Base-by-base conservation (phyloP, 1,284 basidiomycete genomes). In the Puccinia sorghi region DNA sequence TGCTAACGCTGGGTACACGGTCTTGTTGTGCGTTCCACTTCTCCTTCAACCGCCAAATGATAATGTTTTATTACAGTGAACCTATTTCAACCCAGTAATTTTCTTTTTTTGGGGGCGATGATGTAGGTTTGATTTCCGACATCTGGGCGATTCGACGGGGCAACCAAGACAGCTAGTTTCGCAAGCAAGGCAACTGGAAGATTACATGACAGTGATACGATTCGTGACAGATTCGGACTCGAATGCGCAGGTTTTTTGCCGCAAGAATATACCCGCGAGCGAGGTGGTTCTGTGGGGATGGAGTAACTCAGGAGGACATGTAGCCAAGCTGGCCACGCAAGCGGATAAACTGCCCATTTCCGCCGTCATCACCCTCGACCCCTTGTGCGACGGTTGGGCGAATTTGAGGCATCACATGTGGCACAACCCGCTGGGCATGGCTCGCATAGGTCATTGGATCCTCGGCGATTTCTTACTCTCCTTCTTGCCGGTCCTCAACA, bases 251-350 rank as follows among this genome's bases (percentile, higher is more conserved):
- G 56, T 61, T 48, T 39, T 46, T 5, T 32, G 32, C 15, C 41
- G 22, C 15, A 59, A 46, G 25, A 32, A 4, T 32, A 41, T 72
- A 17, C 54, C 56, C 32, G 46, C 56, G 15, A 72, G 59, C 9
- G 37, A 57, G 15, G 54, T 72, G 20, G 71, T 72, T n/a, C 56
- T 72, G 3, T 72, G 71, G 71, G 71, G 71, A 13, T 72, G 71
- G 71, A 72, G 71, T 39, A 72, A 72, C 39, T 72, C 71, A 15
- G 71, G 71, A 59, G 71, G 71, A 72, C 71, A 72, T 25, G 71
- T 72, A n/a, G 56, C 71, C 32, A 48, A 59, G 17, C 56, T 72
- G 25, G 71, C 71, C 3, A 57, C 54, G 46, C 71, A 59, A 12
- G 59, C 39, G 48, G 71, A 72, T 61, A 39, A 59, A 22, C 71